phyloP scores from a whole-genome alignment of 75 land plant genomes.

The Sequoia sempervirens region DNA sequence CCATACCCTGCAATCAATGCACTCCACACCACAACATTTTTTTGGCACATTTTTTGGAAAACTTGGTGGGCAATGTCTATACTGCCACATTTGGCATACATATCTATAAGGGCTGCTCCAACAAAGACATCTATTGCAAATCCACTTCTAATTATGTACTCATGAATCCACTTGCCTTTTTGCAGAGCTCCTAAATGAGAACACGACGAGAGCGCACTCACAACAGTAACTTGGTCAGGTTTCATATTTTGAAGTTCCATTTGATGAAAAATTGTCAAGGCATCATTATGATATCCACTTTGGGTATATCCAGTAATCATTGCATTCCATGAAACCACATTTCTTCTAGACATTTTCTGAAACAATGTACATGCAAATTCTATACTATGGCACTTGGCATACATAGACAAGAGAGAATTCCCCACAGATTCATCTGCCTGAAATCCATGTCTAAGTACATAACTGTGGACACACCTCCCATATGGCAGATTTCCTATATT shows the following conservation, averaged over 20 bases:
- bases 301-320: conserved; percentile 14
- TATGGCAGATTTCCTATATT: background rate
- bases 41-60: conserved; percentile 3
- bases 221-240: conserved; percentile 11
- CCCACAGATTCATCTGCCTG: conserved; percentile 11
- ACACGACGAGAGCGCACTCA: conserved; percentile 14
- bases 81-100: conserved; percentile 20
- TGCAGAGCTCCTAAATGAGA: conserved; percentile 10
- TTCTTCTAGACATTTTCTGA: conserved; percentile 5
- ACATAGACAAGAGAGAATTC: conserved; percentile 13
- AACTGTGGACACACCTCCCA: conserved; percentile 15
- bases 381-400: conserved; percentile 14
- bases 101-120: conserved; percentile 16
- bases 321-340: conserved; percentile 18
- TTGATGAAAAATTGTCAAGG: conserved; percentile 9
- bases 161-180: conserved; percentile 9
- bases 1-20: conserved; percentile 20
- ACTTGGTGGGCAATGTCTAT: conserved; percentile 5
- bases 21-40: conserved; percentile 15
- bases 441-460: conserved; percentile 9
- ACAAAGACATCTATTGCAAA: conserved; percentile 2
- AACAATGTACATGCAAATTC: conserved; percentile 5
- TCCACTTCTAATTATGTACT: conserved; percentile 6
- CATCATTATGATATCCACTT: conserved; percentile 15
- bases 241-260: conserved; percentile 9